Percentiles rank a stretch among this genome's conserved stretches.
Evolutionary conservation across 768 basidiomycete species (phyloP).

Genomic region (Boletus eberwhitei): DNA sequence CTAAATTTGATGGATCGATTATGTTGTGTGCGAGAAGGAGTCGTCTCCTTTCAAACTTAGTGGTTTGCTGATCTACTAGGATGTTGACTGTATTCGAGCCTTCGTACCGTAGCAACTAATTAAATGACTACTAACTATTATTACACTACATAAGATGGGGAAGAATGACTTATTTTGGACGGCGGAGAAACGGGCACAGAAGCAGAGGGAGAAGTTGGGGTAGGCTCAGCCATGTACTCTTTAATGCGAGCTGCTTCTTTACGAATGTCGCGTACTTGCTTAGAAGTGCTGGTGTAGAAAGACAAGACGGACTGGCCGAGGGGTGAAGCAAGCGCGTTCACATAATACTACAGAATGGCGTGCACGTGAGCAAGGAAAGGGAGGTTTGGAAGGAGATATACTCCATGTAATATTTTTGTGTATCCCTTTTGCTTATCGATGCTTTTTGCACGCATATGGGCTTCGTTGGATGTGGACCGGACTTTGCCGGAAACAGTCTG

Average conservation of each 20-base stretch:
- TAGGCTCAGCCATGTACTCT: slow-evolving; percentile 44
- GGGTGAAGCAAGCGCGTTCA: slow-evolving; percentile 68
- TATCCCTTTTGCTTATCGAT: slow-evolving; percentile 83
- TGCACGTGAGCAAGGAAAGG: background rate
- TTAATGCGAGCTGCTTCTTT: slow-evolving; percentile 88
- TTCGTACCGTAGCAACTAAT: too few relatives aligned
- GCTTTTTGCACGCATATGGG: slow-evolving; percentile 63
- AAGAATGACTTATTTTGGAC: background rate
- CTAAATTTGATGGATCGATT: too few relatives aligned
- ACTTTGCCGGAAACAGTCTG: slow-evolving; percentile 77
- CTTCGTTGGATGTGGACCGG: slow-evolving; percentile 58
- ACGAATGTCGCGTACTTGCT: slow-evolving; percentile 89
- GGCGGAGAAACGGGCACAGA: slow-evolving; percentile 3
- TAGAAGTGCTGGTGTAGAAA: slow-evolving; percentile 87
- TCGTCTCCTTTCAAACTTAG: background rate
- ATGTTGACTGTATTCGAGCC: too few relatives aligned
- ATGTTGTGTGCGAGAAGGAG: too few relatives aligned
- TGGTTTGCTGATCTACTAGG: too few relatives aligned
- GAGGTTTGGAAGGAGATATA: slow-evolving; percentile 26
- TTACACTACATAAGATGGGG: background rate
- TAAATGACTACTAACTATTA: too few relatives aligned
- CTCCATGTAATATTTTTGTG: slow-evolving; percentile 65
- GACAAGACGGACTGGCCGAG: slow-evolving; percentile 69
- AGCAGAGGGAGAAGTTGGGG: slow-evolving; percentile 13
- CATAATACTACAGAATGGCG: slow-evolving; percentile 59